Percentiles rank a stretch among this genome's conserved stretches.
Conservation (phyloP, 164 flowering plant species). For the Brasenia schreberi region DNA sequence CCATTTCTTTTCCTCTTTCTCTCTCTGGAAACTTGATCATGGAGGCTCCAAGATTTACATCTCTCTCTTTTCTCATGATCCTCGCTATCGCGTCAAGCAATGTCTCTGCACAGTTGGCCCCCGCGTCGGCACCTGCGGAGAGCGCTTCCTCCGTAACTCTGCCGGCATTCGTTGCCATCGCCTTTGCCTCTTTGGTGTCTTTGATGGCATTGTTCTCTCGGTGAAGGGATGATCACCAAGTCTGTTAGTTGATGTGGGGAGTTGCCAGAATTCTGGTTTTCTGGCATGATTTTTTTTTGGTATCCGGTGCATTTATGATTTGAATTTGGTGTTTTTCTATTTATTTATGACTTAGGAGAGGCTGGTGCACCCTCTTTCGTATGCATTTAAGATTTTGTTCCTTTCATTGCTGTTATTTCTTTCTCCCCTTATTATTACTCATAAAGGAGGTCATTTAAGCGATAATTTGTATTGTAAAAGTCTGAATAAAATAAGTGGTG, state of each 20-base stretch:
- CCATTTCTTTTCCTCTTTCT: not conserved
- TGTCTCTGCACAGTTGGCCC: not conserved
- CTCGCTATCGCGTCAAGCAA: not conserved
- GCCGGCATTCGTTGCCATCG: not conserved
- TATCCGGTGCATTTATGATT: not conserved
- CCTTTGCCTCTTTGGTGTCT: not conserved
- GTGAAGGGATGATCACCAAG: not conserved
- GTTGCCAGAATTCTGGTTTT: not conserved
- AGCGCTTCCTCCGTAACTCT: not conserved
- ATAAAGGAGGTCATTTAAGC: not conserved
- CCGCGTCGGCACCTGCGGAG: not conserved
- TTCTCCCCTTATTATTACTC: not conserved
- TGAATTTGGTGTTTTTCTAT: not conserved
- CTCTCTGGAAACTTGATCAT: not conserved
- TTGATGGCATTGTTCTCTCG: not conserved
- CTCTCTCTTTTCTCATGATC: not conserved
- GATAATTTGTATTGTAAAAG: too few species aligned
- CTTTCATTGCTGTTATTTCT: not conserved
- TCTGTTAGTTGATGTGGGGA: not conserved
- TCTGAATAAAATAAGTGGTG: too few species aligned
- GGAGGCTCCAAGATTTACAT: not conserved
- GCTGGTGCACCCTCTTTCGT: not conserved
- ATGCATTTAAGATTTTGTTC: not conserved
- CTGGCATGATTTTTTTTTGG: not conserved
- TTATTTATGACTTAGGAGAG: not conserved